Evolutionary conservation across 371 early-diverging fungal species (phyloP), one percentile per base, ranked within the genome.

Genomic region (Actinomortierella ambigua): DNA sequence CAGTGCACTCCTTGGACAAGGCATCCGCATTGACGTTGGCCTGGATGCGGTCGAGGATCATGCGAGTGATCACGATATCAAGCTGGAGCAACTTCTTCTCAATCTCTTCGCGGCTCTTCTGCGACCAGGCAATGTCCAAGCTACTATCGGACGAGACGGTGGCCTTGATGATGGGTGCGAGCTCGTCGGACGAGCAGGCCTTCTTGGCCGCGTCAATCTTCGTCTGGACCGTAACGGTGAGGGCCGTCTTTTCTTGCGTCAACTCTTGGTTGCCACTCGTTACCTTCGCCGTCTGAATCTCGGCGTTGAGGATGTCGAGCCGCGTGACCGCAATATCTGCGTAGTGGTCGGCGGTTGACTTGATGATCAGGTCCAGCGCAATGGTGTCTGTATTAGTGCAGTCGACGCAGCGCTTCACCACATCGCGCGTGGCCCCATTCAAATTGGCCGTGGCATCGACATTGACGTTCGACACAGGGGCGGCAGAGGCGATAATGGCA

Each of bases 1-100:
- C 73, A 2, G 67, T 60, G 47, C 73, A 73, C 51, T 66, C 75
- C 67, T 73, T 73, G 54, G 75, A 73, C 26, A 73, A 49, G 26
- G 24, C 1, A 40, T 65, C 66, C n/a, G 73, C 73, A 43, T 65
- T 59, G 57, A 71, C 29, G 1, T 49, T 62, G 15, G 13, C 48
- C 49, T 63, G 52, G 28, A 71, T 56, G n/a, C 53, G 63, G 11
- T 63, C 50, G 20, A 59, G 1, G 17, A 71, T 22, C n/a, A 62
- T 0, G 18, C 59, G 18, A 3, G 57, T 56, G 27, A 71, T 22
- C 49, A 27, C 50, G 56, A 22, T 28, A 49, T 71, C 53, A 17
- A 71, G 43, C 20, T 55, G 63, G 1, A 28, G 42, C 59, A 65
- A 51, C 41, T 53, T 65, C 43, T 63, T 65, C 53, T 61, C 57